These are phyloP conservation scores for Globisporangium spiculum DNA, from an alignment of 352 stramenopile genomes.

Conservation along the genomic window DNA sequence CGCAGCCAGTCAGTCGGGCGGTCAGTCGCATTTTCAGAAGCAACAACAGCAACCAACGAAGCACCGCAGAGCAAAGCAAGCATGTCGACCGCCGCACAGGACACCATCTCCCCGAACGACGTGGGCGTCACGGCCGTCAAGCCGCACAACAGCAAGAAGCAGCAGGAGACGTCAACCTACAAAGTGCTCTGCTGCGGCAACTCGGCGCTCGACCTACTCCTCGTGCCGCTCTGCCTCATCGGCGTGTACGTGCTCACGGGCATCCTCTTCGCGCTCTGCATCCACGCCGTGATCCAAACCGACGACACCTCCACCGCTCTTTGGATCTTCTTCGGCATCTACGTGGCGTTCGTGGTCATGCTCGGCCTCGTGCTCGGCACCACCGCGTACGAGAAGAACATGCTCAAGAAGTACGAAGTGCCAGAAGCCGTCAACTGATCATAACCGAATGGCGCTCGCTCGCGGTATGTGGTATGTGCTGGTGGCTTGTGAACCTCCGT, in stretches of 20 bases:
- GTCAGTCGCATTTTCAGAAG: background rate
- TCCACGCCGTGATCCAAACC: conserved; percentile 67
- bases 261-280: conserved; percentile 70
- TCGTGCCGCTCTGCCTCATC: conserved; percentile 65
- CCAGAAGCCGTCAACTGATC: conserved; percentile 21
- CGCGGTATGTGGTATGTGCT: background rate
- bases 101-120: conserved; percentile 28
- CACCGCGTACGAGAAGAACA: conserved; percentile 62
- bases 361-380: conserved; percentile 60
- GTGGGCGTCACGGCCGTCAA: conserved; percentile 54
- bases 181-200: conserved; percentile 67
- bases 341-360: conserved; percentile 57
- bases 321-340: conserved; percentile 81
- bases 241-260: conserved; percentile 60
- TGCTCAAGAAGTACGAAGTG: conserved; percentile 47
- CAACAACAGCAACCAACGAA: background rate
- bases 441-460: background rate
- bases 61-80: background rate
- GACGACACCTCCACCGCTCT: conserved; percentile 73
- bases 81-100: conserved; percentile 19
- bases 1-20: background rate
- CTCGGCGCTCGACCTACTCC: conserved; percentile 64
- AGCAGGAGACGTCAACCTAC: conserved; percentile 27
- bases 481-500: background rate
- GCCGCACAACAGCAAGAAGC: conserved; percentile 35